Percentiles rank a stretch among this genome's conserved stretches.
phyloP scores from a whole-genome alignment of 257 asterid species.

The Cinchona pubescens region DNA sequence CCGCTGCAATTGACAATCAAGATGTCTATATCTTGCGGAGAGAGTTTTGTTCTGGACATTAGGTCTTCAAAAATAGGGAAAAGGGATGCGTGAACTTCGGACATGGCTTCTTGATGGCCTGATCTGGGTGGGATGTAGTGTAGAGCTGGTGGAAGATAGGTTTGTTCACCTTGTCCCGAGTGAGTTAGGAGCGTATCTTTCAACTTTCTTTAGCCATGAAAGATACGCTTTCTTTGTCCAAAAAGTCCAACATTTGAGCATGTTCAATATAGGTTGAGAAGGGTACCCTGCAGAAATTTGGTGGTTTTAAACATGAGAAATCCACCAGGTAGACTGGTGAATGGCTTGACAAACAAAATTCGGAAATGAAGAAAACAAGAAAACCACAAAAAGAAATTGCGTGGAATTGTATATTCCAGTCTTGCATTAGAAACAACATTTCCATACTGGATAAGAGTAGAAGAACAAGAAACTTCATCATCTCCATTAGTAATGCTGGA shows the following conservation, averaged over 20 bases:
- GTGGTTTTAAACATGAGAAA: conserved; percentile 72
- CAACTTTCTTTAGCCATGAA: conserved; percentile 71
- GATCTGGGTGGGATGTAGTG: conserved; percentile 69
- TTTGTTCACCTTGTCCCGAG: conserved; percentile 64
- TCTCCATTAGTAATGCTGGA: conserved; percentile 13
- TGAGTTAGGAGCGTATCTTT: conserved; percentile 48
- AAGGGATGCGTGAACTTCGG: conserved; percentile 55
- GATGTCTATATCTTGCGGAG: conserved; percentile 49
- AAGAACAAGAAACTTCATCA: conserved; percentile 27
- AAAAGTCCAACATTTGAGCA: conserved; percentile 44
- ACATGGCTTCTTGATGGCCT: conserved; percentile 48
- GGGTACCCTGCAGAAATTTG: conserved; percentile 57
- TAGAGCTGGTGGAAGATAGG: conserved; percentile 75
- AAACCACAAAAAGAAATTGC: conserved; percentile 15
- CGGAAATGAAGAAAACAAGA: conserved; percentile 21
- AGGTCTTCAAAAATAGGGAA: conserved; percentile 58
- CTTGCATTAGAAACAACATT: conserved; percentile 33
- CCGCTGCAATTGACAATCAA: conserved; percentile 92
- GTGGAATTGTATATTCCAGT: conserved; percentile 33
- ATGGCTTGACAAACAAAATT: conserved; percentile 30
- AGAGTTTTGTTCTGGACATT: conserved; percentile 40
- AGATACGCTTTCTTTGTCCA: conserved; percentile 43
- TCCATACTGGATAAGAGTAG: conserved; percentile 32
- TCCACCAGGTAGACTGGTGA: conserved; percentile 57
- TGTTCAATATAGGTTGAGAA: conserved; percentile 59